Base-by-base conservation (phyloP, 352 stramenopile genomes). In the Pythium apleroticum region DNA sequence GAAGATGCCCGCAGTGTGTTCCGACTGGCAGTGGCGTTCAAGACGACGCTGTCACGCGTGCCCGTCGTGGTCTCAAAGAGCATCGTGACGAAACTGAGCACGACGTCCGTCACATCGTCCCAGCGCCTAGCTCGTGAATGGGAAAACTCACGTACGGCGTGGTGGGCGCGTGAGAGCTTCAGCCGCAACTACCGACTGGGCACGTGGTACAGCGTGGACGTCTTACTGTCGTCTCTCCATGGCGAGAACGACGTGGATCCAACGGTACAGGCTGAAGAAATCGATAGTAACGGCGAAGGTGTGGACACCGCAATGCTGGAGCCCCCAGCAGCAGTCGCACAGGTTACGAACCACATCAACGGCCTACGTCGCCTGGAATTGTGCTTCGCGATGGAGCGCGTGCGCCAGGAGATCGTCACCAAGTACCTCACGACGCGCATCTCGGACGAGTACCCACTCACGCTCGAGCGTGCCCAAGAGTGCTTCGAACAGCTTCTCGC, bases 131-230 rank as follows among this genome's bases (percentile, higher is more conserved):
- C 73, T 1, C 69, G 77, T 12, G 81, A 84, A 3, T 69, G 80
- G 43, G 80, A 83, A 30, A 63, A 58, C 9, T 74, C 79, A 3
- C 63, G 82, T 7, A 91, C 73, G 1, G 74, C 76, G 19, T 95
- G 84, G 86, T 95, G 86, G 86, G 84, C 81, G 0, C 77, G 82
- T n/a, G 86, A 95, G 60, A 88, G 79, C 24, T 91, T 78, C 55
- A 93, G 84, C 57, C 73, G 86, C 15, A 83, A 75, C 57, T 91
- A 88, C 57, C 77, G 84, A 1, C 61, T 93, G 9, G 86, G 86
- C 2, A 89, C 84, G 1, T 95, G 84, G 86, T 95, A 90, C 53
- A 75, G 72, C 0, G 75, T 65, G 24, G 60, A 64, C 19, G 37
- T 69, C 1, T 20, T 45, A 3, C 20, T 57, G 39, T 30, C 58